Percentiles rank a stretch among this genome's conserved stretches.
These are phyloP conservation scores for Colletotrichum nymphaeae DNA, from an alignment of 2,329 filamentous ascomycete species.

Conservation along the genomic window DNA sequence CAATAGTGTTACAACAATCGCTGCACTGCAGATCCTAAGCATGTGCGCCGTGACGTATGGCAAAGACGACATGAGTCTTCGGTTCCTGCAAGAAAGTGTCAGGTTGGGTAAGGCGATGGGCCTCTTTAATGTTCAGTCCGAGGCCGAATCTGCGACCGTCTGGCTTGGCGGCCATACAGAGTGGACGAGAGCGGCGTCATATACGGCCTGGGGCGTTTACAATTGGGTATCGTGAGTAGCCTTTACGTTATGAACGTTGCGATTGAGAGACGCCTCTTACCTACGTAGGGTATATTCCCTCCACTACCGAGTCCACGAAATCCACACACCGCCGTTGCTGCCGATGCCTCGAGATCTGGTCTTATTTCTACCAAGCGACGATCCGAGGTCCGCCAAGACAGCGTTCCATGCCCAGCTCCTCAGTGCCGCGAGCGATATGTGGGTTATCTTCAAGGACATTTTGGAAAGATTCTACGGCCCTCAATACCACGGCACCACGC, in stretches of 20 bases:
- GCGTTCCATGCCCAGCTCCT: not conserved
- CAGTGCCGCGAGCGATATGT: constrained; percentile 13
- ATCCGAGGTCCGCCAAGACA: not conserved
- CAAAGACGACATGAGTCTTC: constrained; percentile 6
- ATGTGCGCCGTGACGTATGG: constrained; percentile 5
- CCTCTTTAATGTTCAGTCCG: constrained; percentile 1
- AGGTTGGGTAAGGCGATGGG: constrained; percentile 17
- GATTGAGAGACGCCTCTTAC: not conserved
- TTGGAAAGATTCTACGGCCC: not conserved
- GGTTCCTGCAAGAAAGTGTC: not conserved
- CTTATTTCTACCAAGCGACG: not conserved
- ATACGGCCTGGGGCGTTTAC: constrained; percentile 46
- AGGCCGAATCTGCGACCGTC: not conserved
- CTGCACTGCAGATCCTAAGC: constrained; percentile 3
- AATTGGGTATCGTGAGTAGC: constrained; percentile 33
- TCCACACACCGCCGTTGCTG: constrained; percentile 12
- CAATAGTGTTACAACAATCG: constrained; percentile 9
- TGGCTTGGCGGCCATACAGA: not conserved
- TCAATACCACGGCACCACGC: accelerated
- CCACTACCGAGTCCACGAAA: constrained; percentile 15
- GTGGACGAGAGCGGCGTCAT: constrained; percentile 29
- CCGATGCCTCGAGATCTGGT: constrained; percentile 1
- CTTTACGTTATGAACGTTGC: too few species aligned
- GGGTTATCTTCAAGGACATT: not conserved
- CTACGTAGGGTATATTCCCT: constrained; percentile 1